Evolutionary conservation across 331 rosid genomes (phyloP), one percentile per base, ranked within the genome.

Genomic region (Malus hybrid): DNA sequence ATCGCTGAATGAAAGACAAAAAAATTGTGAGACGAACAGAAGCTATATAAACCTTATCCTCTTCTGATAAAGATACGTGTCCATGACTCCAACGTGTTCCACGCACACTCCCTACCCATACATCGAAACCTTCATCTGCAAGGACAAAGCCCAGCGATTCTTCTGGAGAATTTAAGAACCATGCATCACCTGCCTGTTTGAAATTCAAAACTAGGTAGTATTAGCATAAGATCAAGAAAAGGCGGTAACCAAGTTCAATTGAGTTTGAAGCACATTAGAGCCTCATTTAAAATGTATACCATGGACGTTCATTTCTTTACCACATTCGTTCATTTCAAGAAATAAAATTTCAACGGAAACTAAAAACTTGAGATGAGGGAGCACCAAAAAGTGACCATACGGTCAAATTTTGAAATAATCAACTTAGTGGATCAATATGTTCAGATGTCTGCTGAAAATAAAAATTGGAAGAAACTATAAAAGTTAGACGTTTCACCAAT

Each of bases 71-170:
- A 80, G 89, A 94, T 70, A 28, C 3, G 65, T 92, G 99, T 46
- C 97, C 93, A 56, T 86, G 86, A 79, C 99, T 94, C 96, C 99
- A 92, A 15, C 88, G 91, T 36, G 99, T 94, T 75, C 97, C 99
- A 39, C 99, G 96, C 74, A 85, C 96, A 72, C 89, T 94, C 80
- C 96, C 99, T 22, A 90, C 93, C 99, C 99, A 94, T 63, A 94
- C 97, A 86, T 90, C 99, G 20, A 92, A 94, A 57, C 93, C 96
- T n/a, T 74, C 82, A 87, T 90, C 97, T 18, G 97, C 96, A 66
- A 94, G 97, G 83, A 90, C 81, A 87, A 86, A 94, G 72, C 99
- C 99, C 77, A 94, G 70, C 55, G 97, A 94, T 74, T 94, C 92
- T 50, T 84, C 84, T 1, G 91, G 90, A 66, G 82, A 80, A 80